Conservation (phyloP, 495 filamentous ascomycete species). For the Mytilinidion resinicola region DNA sequence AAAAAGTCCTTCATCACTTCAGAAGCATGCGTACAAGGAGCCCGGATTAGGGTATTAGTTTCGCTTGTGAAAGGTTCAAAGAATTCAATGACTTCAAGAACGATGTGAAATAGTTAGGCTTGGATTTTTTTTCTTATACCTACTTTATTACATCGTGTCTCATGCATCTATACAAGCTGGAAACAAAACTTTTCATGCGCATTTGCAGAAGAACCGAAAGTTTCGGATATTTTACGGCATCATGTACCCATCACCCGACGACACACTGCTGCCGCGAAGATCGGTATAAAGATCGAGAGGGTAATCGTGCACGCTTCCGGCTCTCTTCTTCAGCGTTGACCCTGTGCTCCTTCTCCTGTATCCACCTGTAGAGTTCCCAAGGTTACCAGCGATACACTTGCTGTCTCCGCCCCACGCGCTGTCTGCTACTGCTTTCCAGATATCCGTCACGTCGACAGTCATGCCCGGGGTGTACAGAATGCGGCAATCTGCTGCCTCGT, state of each 20-base stretch:
- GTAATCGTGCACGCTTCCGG: not conserved
- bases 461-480: conserved; percentile 26
- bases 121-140: too few relatives aligned
- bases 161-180: too few relatives aligned
- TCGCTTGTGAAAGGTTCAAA: too few relatives aligned
- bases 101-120: too few relatives aligned
- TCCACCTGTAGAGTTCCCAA: not conserved
- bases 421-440: conserved; percentile 24
- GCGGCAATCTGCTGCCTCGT: conserved; percentile 28
- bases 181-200: too few relatives aligned
- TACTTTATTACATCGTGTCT: too few relatives aligned
- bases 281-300: not conserved
- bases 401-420: conserved; percentile 5
- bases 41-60: too few relatives aligned
- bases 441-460: conserved; percentile 13
- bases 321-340: not conserved
- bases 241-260: not conserved
- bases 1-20: too few relatives aligned
- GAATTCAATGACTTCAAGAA: too few relatives aligned
- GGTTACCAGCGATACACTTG: conserved; percentile 1
- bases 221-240: not conserved
- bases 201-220: too few relatives aligned
- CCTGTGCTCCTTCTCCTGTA: not conserved
- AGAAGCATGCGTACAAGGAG: too few relatives aligned
- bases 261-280: not conserved